Conservation (phyloP, 2,329 filamentous ascomycete genomes). For the Emergomyces orientalis region DNA sequence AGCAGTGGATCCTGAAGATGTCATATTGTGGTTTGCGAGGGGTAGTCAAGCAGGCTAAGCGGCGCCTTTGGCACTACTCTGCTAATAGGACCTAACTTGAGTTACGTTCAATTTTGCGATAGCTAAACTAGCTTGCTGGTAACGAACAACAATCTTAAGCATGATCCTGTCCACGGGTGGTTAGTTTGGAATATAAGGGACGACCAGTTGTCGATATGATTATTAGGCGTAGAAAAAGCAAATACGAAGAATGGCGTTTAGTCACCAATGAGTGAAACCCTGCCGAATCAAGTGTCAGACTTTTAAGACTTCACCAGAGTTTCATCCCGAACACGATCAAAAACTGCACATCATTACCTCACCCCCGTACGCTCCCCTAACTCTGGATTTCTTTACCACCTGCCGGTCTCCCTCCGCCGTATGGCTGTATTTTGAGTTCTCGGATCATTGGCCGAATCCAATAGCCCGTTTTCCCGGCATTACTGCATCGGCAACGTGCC, state of each 20-base stretch:
- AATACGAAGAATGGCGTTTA: neutral
- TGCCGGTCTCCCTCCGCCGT: neutral
- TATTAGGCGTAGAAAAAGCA: no score
- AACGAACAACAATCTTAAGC: no score
- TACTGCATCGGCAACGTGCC: no score
- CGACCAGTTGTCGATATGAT: no score
- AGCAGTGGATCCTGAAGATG: neutral
- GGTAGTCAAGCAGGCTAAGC: no score
- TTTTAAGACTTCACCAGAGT: neutral
- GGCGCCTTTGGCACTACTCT: no score
- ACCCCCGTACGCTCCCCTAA: neutral
- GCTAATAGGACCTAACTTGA: no score
- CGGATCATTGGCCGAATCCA: neutral
- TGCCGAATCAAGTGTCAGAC: neutral
- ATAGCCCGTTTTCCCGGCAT: neutral
- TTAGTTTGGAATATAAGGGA: no score
- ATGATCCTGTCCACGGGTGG: no score
- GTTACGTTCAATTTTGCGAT: no score
- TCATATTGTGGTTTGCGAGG: neutral
- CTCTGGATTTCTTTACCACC: neutral
- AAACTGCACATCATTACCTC: neutral
- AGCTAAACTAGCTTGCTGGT: no score
- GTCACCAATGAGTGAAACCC: neutral
- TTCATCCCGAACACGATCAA: neutral
- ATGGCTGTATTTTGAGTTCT: neutral